Conservation (phyloP, 352 stramenopile species). For the Paralagenidium karlingii region DNA sequence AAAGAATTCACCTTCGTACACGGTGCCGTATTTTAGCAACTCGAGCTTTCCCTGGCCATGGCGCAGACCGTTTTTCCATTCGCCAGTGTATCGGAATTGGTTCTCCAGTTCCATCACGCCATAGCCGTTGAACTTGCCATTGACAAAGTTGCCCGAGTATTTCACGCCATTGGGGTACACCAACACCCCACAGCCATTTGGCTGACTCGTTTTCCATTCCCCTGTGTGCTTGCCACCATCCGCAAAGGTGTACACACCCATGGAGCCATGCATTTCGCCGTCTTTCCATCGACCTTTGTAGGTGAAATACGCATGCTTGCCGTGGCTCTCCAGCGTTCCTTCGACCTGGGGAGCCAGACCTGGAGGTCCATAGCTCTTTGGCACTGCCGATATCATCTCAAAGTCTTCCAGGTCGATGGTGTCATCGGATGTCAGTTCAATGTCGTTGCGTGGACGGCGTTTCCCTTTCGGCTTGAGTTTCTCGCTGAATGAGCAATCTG, state of each 20-base stretch:
- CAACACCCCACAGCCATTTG: constrained; percentile 28
- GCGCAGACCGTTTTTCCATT: constrained; percentile 29
- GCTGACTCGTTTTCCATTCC: constrained; percentile 24
- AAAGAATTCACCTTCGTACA: constrained; percentile 60
- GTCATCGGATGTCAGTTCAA: constrained; percentile 25
- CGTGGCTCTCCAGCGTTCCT: constrained; percentile 46
- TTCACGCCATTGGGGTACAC: constrained; percentile 60
- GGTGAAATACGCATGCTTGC: constrained; percentile 46
- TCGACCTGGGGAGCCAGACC: constrained; percentile 44
- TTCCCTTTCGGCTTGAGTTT: constrained; percentile 9
- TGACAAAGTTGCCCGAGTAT: constrained; percentile 40
- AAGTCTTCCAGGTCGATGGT: constrained; percentile 19
- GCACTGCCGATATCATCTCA: constrained; percentile 30
- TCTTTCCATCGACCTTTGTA: constrained; percentile 60
- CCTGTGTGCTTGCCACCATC: constrained; percentile 57
- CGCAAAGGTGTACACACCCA: constrained; percentile 58
- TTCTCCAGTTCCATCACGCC: constrained; percentile 38
- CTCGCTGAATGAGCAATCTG: constrained; percentile 49
- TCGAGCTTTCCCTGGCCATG: constrained; percentile 29
- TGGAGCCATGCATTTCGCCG: constrained; percentile 44
- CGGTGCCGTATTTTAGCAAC: constrained; percentile 23
- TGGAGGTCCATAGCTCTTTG: constrained; percentile 19
- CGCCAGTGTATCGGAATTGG: constrained; percentile 38
- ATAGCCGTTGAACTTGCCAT: constrained; percentile 48
- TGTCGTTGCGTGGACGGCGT: constrained; percentile 11